Conservation (phyloP, 2,329 filamentous ascomycete species). For the Exophiala viscosa region DNA sequence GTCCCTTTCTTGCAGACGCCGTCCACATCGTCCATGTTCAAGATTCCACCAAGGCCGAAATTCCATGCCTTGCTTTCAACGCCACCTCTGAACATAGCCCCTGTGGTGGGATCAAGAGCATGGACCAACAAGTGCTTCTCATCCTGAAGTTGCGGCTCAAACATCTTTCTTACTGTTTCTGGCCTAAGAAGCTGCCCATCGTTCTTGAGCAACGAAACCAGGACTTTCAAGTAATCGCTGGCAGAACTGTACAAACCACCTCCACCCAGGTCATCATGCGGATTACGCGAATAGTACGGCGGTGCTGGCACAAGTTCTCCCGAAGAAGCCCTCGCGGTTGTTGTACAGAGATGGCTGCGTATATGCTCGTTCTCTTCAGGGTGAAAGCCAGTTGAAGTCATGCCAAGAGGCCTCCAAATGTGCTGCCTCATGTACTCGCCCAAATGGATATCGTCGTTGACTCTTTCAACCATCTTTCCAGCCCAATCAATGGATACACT, state of each 20-base stretch:
- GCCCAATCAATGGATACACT: conserved; percentile 52
- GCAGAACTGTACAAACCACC: conserved; percentile 41
- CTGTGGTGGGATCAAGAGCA: not conserved
- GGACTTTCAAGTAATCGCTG: conserved; percentile 32
- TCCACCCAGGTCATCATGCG: conserved; percentile 44
- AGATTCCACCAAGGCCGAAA: conserved; percentile 19
- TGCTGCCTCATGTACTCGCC: conserved; percentile 44
- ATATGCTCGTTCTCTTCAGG: conserved; percentile 9
- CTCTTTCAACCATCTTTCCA: conserved; percentile 45
- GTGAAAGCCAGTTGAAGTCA: conserved; percentile 31
- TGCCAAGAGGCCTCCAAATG: conserved; percentile 46
- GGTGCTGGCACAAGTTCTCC: conserved; percentile 36
- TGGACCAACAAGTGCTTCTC: conserved; percentile 1
- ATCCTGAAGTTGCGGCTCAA: conserved; percentile 19
- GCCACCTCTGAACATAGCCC: conserved; percentile 8
- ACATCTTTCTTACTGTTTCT: conserved; percentile 26
- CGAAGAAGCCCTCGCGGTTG: conserved; percentile 39
- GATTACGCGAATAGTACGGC: conserved; percentile 38
- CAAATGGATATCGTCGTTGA: conserved; percentile 41
- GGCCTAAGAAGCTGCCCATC: conserved; percentile 32
- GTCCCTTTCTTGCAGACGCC: conserved; percentile 20
- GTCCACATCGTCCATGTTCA: conserved; percentile 18
- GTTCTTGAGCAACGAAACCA: conserved; percentile 32
- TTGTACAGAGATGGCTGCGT: conserved; percentile 27
- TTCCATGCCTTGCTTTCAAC: conserved; percentile 14